Evolutionary conservation across 1,284 basidiomycete genomes (phyloP).

Genomic region (Ustilago loliicola): DNA sequence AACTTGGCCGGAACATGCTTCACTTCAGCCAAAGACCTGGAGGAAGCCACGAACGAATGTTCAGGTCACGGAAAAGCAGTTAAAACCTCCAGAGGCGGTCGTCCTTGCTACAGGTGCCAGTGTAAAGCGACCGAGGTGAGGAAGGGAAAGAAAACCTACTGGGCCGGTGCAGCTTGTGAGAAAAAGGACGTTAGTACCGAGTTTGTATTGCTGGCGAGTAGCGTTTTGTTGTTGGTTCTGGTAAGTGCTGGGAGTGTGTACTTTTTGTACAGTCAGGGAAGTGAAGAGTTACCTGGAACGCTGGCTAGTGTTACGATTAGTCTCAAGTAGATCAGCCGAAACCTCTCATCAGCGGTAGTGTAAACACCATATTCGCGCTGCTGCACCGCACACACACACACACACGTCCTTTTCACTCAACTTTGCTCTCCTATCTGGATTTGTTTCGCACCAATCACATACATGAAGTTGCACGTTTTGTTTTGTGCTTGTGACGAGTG

Average conservation of each 20-base stretch:
- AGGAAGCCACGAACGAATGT: slow-evolving; percentile 58
- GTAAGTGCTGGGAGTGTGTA: slow-evolving; percentile 47
- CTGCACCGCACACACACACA: not conserved
- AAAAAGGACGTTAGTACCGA: slow-evolving; percentile 62
- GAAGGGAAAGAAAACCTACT: slow-evolving; percentile 49
- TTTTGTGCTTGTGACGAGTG: too few relatives aligned
- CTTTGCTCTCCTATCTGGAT: not conserved
- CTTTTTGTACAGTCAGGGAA: slow-evolving; percentile 55
- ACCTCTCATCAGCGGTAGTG: too few relatives aligned
- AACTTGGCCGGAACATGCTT: slow-evolving; percentile 56
- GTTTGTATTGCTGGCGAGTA: slow-evolving; percentile 58
- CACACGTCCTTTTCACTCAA: too few relatives aligned
- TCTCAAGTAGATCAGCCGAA: slow-evolving; percentile 48
- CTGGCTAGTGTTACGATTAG: slow-evolving; percentile 60
- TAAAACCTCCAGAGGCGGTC: slow-evolving; percentile 56
- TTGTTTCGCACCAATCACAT: not conserved
- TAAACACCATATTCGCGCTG: too few relatives aligned
- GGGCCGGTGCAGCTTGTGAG: slow-evolving; percentile 66
- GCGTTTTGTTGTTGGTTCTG: slow-evolving; percentile 49
- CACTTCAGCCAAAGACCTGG: slow-evolving; percentile 39
- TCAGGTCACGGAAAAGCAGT: slow-evolving; percentile 58
- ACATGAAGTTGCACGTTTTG: not conserved
- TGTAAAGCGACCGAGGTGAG: slow-evolving; percentile 53
- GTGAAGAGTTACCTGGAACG: slow-evolving; percentile 57
- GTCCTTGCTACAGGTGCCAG: slow-evolving; percentile 61